phyloP scores from a whole-genome alignment of 169 alveolate genomes.

The Eimeria falciformis region DNA sequence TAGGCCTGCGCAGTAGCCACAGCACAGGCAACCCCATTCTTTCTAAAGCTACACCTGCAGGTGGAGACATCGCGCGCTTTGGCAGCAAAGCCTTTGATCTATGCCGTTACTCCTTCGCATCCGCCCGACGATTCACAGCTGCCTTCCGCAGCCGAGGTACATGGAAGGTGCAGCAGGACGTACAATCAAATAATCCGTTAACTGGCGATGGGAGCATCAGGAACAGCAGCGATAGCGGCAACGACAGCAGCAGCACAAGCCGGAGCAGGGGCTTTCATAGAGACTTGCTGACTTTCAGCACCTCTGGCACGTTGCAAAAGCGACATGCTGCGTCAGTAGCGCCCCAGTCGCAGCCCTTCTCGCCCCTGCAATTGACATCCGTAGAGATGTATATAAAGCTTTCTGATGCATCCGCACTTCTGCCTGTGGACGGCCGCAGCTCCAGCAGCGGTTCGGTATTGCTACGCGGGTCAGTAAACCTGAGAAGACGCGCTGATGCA shows the following conservation, averaged over 20 bases:
- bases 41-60: background rate
- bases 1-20: background rate
- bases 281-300: background rate
- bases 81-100: slow-evolving; percentile 49
- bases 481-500: slow-evolving; percentile 37
- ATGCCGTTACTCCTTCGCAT: slow-evolving; percentile 44
- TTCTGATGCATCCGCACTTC: slow-evolving; percentile 40
- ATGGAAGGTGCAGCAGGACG: background rate
- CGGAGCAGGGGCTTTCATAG: background rate
- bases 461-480: slow-evolving; percentile 42
- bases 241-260: slow-evolving; percentile 7
- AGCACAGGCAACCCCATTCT: background rate
- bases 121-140: slow-evolving; percentile 44
- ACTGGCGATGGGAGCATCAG: background rate
- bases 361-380: slow-evolving; percentile 30
- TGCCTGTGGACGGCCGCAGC: slow-evolving; percentile 45
- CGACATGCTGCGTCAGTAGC: background rate
- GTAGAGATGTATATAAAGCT: background rate
- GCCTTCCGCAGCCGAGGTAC: slow-evolving; percentile 31
- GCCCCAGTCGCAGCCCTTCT: background rate
- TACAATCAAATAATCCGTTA: background rate
- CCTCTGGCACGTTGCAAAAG: background rate
- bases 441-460: slow-evolving; percentile 39
- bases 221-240: background rate
- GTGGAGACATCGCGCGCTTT: background rate